Base-by-base conservation (phyloP, 2,329 filamentous ascomycete species). In the Dothideomycetidae sp. region DNA sequence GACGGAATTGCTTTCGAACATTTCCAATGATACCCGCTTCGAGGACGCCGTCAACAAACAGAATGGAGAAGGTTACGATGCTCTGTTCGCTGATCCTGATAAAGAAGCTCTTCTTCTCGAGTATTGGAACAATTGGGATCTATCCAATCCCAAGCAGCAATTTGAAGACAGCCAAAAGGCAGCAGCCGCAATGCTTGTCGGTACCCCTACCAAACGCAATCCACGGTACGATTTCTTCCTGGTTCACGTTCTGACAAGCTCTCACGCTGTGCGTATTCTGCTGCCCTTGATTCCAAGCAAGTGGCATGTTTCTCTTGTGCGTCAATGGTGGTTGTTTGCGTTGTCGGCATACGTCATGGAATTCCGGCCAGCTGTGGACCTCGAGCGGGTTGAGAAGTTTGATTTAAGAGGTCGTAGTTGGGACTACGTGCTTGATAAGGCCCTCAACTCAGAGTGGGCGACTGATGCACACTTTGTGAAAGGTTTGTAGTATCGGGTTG, bases 301-400 rank as follows among this genome's bases (percentile, higher is more conserved):
- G 50, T 78, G 77, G 49, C 88, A 93, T 48, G 56, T 84, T 31
- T 63, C 64, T 14, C 62, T 98, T 3, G 67, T 96, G 5, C 68
- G 81, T 28, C 77, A 93, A 55, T 96, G 90, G 85, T 93, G 84
- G 81, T 62, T 98, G 4, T 70, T 93, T 29, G 74, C 79, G 1
- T 57, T 94, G 29, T 71, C 75, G 0, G 71, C 86, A 9, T 96
- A 90, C 53, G 73, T 93, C 37, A 62, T 75, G 2, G 78, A 82
- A 50, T 61, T 79, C 16, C 70, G 88, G 13, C 90, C 86, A 1
- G 62, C 67, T 41, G 73, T 93, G 40, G 70, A 80, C 38, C 61
- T 72, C n/a, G 70, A 78, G 40, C 66, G 70, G 17, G 68, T 90
- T 40, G 64, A 67, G 4, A 54, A 66, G 0, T 65, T 68, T 29